Conservation (phyloP, 495 filamentous ascomycete species). For the Umbilicaria muhlenbergii region DNA sequence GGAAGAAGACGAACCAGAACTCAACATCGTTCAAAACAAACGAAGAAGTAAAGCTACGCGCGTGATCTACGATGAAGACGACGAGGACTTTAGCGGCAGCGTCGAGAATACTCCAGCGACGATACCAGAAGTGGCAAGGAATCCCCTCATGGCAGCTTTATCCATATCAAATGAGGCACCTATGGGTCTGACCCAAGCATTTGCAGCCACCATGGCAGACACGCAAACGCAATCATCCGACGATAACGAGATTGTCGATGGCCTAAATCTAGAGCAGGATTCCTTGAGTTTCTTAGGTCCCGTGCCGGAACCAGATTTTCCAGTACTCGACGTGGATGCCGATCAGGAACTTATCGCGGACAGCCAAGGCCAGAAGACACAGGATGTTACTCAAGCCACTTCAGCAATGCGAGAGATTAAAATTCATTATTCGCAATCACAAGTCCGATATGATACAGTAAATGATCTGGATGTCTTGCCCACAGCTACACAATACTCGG, state of each 20-base stretch:
- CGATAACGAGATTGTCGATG: constrained; percentile 1
- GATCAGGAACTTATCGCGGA: constrained; percentile 46
- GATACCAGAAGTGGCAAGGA: constrained; percentile 2
- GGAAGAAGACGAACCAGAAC: constrained; percentile 23
- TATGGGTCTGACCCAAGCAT: constrained; percentile 78
- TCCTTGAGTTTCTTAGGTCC: constrained; percentile 32
- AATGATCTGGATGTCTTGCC: constrained; percentile 27
- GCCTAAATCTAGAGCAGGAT: constrained; percentile 22
- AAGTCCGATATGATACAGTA: constrained; percentile 26
- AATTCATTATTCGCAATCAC: constrained; percentile 36
- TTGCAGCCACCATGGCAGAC: constrained; percentile 78
- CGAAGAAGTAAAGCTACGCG: constrained; percentile 24
- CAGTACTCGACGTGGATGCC: constrained; percentile 27
- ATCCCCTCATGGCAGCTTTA: constrained; percentile 36
- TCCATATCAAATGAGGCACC: constrained; percentile 34
- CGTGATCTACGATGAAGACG: constrained; percentile 36
- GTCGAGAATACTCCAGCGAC: constrained; percentile 14
- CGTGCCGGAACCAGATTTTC: constrained; percentile 37
- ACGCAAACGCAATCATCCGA: constrained; percentile 19
- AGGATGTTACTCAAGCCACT: constrained; percentile 18
- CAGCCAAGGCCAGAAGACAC: constrained; percentile 32
- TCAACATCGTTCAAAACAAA: constrained; percentile 15
- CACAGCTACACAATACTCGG: constrained; percentile 40
- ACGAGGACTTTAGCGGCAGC: constrained; percentile 18
- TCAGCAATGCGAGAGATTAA: constrained; percentile 29